Base-by-base conservation (phyloP, 768 basidiomycete species). In the Auricularia sp. region DNA sequence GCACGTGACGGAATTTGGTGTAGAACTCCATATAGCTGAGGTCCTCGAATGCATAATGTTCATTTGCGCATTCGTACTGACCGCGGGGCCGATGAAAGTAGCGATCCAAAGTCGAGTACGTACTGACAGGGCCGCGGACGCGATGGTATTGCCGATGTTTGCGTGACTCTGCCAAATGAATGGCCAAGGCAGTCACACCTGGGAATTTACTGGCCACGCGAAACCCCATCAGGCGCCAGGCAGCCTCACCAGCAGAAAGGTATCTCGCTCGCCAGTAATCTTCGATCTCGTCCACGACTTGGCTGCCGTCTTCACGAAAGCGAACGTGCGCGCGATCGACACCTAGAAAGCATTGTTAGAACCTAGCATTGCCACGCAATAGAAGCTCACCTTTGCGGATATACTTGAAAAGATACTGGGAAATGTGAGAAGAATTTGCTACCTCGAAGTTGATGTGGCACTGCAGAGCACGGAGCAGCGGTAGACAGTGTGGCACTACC, bases 381-480 rank as follows among this genome's bases (percentile, higher is more conserved):
- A 23, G 16, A 51, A 4, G 36, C 53, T 6, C n/a, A 74, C 76
- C 74, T 74, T 78, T 77, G 61, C 76, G 74, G n/a, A 77, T 71
- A 62, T 77, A 79, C 60, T 79, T 78, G 71, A 76, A 78, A 0
- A 77, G 64, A 63, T 79, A 79, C 56, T 75, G 73, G 61, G 78
- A 77, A 0, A 78, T 47, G 16, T 75, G 72, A 1, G 71, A 68
- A 0, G 72, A 69, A 44, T 63, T 70, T 0, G 74, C 72, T 5
- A 72, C 68, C 36, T 77, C 76, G 44, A 77, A 69, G 62, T 78
- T 77, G 54, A 78, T 74, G 64, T 79, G 77, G 51, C 76, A 78
- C 4, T 73, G 29, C 34, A 74, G 72, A 60, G 69, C 67, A 1
- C 66, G 64, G 0, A 77, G 61, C 0, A 76, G 64, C 0, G 67